These are phyloP conservation scores for Colletotrichum sp. DNA, from an alignment of 2,329 filamentous ascomycete genomes.

Conservation along the genomic window DNA sequence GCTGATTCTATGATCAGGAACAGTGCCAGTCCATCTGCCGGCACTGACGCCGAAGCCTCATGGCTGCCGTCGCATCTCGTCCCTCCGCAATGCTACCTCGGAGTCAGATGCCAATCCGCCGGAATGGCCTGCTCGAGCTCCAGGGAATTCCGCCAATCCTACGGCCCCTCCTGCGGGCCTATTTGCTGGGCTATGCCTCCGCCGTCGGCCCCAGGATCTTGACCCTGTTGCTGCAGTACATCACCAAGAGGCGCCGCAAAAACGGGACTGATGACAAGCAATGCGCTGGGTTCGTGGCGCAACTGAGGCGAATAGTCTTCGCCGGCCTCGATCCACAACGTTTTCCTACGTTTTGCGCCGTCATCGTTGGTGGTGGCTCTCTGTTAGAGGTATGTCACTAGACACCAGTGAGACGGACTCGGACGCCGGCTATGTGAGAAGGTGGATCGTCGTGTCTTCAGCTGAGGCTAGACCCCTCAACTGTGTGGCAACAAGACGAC, in stretches of 20 bases:
- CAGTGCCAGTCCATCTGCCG: background rate
- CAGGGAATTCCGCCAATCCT: constrained; percentile 52
- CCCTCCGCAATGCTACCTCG: constrained; percentile 51
- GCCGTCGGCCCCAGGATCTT: constrained; percentile 61
- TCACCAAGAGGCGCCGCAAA: constrained; percentile 37
- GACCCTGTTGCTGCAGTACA: constrained; percentile 56
- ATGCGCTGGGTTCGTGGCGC: constrained; percentile 32
- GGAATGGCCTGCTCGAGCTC: constrained; percentile 18
- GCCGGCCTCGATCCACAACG: constrained; percentile 59
- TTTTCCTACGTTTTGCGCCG: constrained; percentile 68
- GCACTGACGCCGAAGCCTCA: constrained; percentile 11
- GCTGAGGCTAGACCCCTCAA: background rate
- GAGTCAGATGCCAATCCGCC: constrained; percentile 21
- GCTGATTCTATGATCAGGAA: constrained; percentile 13
- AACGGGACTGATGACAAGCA: constrained; percentile 11
- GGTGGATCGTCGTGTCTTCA: background rate
- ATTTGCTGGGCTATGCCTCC: constrained; percentile 65
- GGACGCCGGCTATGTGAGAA: background rate
- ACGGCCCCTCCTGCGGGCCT: constrained; percentile 63
- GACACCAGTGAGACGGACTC: background rate
- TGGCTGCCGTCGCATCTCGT: constrained; percentile 1
- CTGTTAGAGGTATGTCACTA: constrained; percentile 59
- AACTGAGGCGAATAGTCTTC: constrained; percentile 47
- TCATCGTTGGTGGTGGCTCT: constrained; percentile 63
- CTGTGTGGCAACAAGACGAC: background rate